Evolutionary conservation across 352 stramenopile species (phyloP), one percentile per base, ranked within the genome.

Genomic region (Blastocystis sp.): DNA sequence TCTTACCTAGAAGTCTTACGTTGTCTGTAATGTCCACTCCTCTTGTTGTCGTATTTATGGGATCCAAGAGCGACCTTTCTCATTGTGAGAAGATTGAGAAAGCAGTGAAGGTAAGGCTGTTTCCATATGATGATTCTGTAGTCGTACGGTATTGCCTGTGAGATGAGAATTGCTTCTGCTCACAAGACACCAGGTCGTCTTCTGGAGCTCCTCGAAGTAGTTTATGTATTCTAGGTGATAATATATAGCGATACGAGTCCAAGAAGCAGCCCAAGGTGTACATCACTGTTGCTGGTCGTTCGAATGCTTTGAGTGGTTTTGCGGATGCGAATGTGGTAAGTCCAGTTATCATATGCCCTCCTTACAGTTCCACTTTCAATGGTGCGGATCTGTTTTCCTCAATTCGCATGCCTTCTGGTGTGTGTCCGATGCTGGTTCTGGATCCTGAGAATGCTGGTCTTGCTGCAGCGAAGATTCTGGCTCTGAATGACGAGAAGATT

Each of bases 1-100:
- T 58, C 16, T 16, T 58, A n/a, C 51, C n/a, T 58, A n/a, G 51
- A 58, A n/a, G 51, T 58, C n/a, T 58, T 58, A n/a, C 51, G n/a
- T 58, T 58, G n/a, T n/a, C 51, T 58, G n/a, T 58, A n/a, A 86
- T 86, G 75, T 86, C 75, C 24, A 43, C 75, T 77, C 75, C 75
- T 51, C 61, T 86, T 75, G 75, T 86, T 77, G 75, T 86, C 11
- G 73, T 86, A 24, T 86, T 86, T n/a, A 86, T 86, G 75, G 75
- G 75, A 19, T 86, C 75, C 3, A 58, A 71, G 57, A 59, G 35
- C 52, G 75, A 86, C 49, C 57, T 71, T 78, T 32, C 52, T 37
- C 75, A 86, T 86, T 71, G 57, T 42, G 75, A 86, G 61, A 86
- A 86, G 75, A 86, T 86, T 77, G 75, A 86, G 61, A 78, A 86